These are phyloP conservation scores for Coemansia sp. DNA, from an alignment of 192 early-diverging fungal genomes.

Conservation along the genomic window DNA sequence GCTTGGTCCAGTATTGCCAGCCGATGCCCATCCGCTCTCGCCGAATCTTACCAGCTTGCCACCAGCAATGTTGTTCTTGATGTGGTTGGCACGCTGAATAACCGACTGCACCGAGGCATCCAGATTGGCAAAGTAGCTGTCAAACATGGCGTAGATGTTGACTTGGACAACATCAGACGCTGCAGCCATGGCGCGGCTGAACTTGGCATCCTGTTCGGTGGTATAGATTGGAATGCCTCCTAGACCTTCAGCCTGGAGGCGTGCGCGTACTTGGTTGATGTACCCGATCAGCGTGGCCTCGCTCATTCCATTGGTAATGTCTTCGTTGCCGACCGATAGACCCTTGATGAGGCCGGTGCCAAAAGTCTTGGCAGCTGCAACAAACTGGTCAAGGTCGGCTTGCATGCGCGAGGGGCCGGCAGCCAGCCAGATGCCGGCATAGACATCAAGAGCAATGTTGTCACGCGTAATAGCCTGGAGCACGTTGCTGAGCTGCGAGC, in stretches of 20 bases:
- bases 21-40: constrained; percentile 46
- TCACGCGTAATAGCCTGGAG: constrained; percentile 30
- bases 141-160: constrained; percentile 48
- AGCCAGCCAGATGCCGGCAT: constrained; percentile 47
- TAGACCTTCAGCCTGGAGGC: constrained; percentile 39
- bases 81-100: constrained; percentile 31
- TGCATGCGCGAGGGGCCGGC: constrained; percentile 31
- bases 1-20: constrained; percentile 35
- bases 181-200: constrained; percentile 23
- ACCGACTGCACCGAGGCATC: constrained; percentile 37
- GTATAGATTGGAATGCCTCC: constrained; percentile 46
- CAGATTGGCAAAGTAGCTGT: constrained; percentile 22
- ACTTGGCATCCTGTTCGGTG: constrained; percentile 39
- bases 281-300: constrained; percentile 40
- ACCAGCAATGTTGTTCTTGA: constrained; percentile 27
- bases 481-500: constrained; percentile 39
- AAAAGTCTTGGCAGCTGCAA: constrained; percentile 35
- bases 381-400: constrained; percentile 41
- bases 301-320: constrained; percentile 39
- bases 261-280: constrained; percentile 43
- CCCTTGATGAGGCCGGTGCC: constrained; percentile 34
- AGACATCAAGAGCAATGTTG: constrained; percentile 30
- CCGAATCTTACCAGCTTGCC: constrained; percentile 39
- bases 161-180: constrained; percentile 40
- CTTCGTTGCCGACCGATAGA: constrained; percentile 50